Evolutionary conservation across 306 rosid genomes (phyloP).

Genomic region (Lupinus albus): DNA sequence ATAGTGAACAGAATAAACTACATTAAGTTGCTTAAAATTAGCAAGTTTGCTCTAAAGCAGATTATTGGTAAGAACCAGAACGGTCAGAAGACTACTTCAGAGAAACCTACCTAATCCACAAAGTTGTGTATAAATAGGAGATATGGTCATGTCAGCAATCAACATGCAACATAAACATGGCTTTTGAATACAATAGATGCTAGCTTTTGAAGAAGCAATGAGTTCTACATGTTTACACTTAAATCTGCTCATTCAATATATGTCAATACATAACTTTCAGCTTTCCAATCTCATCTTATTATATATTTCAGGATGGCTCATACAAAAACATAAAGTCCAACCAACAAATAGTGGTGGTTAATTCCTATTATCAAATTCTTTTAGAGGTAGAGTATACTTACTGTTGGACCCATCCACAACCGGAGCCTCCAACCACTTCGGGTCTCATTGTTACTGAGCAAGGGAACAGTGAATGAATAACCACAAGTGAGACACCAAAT

Average conservation of each 20-base stretch:
- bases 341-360: neutral
- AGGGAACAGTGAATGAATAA: too few relatives aligned
- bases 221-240: too few relatives aligned
- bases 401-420: too few relatives aligned
- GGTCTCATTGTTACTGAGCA: too few relatives aligned
- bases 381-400: neutral
- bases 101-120: neutral
- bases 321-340: neutral
- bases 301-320: neutral
- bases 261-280: too few relatives aligned
- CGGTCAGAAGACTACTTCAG: neutral
- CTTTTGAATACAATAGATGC: constrained; percentile 8
- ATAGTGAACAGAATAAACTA: constrained; percentile 35
- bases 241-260: too few relatives aligned
- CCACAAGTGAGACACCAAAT: too few relatives aligned
- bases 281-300: neutral
- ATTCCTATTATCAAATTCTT: neutral
- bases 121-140: neutral
- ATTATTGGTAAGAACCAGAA: neutral
- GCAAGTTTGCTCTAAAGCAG: constrained; percentile 9
- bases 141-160: neutral
- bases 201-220: neutral
- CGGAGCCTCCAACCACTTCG: too few relatives aligned
- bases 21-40: constrained; percentile 25
- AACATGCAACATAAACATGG: neutral